Evolutionary conservation across 2,329 filamentous ascomycete species (phyloP).

Genomic region (Endocalyx cinctus): DNA sequence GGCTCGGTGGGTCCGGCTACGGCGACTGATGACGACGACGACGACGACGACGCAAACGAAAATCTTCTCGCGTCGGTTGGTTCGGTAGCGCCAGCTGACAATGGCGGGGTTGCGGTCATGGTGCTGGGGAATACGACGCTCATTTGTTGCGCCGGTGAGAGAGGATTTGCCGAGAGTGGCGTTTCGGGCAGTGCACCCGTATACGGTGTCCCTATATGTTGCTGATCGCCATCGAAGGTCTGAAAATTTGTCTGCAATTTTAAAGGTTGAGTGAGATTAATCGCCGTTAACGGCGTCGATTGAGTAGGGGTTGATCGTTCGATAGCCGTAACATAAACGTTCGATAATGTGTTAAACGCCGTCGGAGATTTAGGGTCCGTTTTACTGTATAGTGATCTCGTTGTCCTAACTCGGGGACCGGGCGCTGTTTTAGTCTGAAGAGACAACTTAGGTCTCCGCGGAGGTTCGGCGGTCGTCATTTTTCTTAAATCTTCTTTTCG

Average conservation of each 20-base stretch:
- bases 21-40: slow-evolving; percentile 14
- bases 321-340: slow-evolving; percentile 59
- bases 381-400: slow-evolving; percentile 37
- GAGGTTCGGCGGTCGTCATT: slow-evolving; percentile 32
- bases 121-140: slow-evolving; percentile 48
- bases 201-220: slow-evolving; percentile 39
- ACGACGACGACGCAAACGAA: slow-evolving; percentile 37
- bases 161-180: slow-evolving; percentile 46
- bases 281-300: slow-evolving; percentile 44
- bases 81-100: slow-evolving; percentile 51
- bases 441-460: slow-evolving; percentile 52
- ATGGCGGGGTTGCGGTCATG: slow-evolving; percentile 56
- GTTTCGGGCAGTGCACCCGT: slow-evolving; percentile 47
- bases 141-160: slow-evolving; percentile 41
- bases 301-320: slow-evolving; percentile 51
- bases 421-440: slow-evolving; percentile 48
- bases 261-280: slow-evolving; percentile 37
- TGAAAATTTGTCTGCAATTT: slow-evolving; percentile 32
- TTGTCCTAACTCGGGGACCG: slow-evolving; percentile 31
- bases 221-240: slow-evolving; percentile 27
- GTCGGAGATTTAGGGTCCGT: slow-evolving; percentile 57
- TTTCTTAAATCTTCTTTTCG: too few relatives aligned
- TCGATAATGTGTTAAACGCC: slow-evolving; percentile 62
- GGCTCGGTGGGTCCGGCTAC: slow-evolving; percentile 32
- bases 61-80: slow-evolving; percentile 37